Evolutionary conservation across 306 rosid species (phyloP).

Genomic region (barrel medic (Medicago truncatula)): DNA sequence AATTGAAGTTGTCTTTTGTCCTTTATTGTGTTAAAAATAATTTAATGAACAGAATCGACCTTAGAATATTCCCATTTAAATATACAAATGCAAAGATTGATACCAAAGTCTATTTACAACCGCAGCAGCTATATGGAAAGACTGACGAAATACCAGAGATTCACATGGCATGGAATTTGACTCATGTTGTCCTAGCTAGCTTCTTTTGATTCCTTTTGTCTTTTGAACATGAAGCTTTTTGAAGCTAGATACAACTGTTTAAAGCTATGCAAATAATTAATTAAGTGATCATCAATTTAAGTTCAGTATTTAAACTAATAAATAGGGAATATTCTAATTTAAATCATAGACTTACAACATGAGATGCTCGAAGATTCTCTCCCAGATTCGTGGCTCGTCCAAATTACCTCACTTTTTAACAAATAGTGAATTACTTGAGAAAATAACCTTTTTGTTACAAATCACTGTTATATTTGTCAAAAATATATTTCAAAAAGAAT

Average conservation of each 20-base stretch:
- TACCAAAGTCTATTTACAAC: neutral
- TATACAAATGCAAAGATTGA: neutral
- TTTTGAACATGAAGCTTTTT: constrained; percentile 1
- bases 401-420: neutral
- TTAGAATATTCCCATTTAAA: neutral
- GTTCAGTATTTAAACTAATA: neutral
- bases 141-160: neutral
- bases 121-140: neutral
- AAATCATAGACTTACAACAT: neutral
- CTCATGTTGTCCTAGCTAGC: neutral
- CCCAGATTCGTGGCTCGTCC: neutral
- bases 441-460: no score
- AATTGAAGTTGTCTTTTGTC: neutral
- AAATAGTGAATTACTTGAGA: no score
- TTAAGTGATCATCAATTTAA: neutral
- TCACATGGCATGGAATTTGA: neutral
- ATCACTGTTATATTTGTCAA: no score
- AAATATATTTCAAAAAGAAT: no score
- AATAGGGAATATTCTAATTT: neutral
- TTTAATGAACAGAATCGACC: neutral
- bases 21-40: neutral
- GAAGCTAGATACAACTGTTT: neutral
- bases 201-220: constrained; percentile 1
- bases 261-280: neutral
- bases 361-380: neutral